Evolutionary conservation across 805 yeast genomes (phyloP).

Genomic region (Grigorovia jiainica): DNA sequence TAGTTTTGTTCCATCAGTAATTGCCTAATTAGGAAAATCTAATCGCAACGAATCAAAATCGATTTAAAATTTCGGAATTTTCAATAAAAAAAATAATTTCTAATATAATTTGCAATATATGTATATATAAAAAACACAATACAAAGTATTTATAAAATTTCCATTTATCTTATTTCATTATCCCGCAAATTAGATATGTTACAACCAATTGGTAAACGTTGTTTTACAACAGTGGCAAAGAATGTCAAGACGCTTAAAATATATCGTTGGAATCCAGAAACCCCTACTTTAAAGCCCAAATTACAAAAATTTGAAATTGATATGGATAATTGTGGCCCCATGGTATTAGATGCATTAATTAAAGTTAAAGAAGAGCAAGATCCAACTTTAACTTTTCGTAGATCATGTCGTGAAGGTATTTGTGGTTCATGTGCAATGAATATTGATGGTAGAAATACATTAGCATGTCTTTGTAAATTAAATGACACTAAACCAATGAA

Average conservation of each 20-base stretch:
- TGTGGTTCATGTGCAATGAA: conserved; percentile 99
- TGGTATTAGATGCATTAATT: conserved; percentile 90
- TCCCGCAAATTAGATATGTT: too few species aligned
- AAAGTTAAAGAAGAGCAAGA: conserved; percentile 97
- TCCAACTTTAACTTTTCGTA: conserved; percentile 87
- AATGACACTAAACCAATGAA: conserved; percentile 66
- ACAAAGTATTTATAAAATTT: too few species aligned
- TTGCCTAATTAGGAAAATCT: too few species aligned
- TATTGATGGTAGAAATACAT: conserved; percentile 93
- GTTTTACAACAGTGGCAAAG: conserved; percentile 34
- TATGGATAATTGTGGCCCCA: conserved; percentile 90
- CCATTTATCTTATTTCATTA: too few species aligned
- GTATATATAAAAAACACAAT: too few species aligned
- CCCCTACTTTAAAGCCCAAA: conserved; percentile 84
- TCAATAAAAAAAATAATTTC: too few species aligned
- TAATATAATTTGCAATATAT: too few species aligned
- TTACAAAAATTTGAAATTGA: conserved; percentile 79
- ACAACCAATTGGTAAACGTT: neutral
- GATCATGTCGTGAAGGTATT: conserved; percentile 98
- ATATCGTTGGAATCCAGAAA: conserved; percentile 97
- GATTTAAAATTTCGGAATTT: too few species aligned
- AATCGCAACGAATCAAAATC: too few species aligned
- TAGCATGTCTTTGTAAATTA: conserved; percentile 93
- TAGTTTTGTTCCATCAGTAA: too few species aligned
- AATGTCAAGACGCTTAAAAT: conserved; percentile 78